Conservation (phyloP, 805 yeast genomes). For the Grigorovia humatica region DNA sequence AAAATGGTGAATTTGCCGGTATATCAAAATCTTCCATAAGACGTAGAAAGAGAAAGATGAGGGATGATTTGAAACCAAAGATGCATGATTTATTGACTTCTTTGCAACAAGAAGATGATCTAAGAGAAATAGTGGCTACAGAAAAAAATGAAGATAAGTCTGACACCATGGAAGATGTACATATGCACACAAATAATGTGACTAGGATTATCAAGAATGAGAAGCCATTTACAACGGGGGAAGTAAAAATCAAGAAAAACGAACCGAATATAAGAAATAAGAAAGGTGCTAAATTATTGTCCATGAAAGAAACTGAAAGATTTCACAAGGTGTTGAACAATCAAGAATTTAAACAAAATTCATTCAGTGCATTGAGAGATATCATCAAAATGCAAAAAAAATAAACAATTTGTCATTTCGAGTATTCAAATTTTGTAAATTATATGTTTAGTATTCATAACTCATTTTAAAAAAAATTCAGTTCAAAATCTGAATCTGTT, state of each 20-base stretch:
- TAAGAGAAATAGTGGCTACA: constrained; percentile 8
- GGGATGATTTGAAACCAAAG: constrained; percentile 56
- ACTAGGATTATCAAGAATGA: constrained; percentile 5
- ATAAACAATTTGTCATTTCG: background rate
- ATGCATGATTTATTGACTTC: constrained; percentile 52
- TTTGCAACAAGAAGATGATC: constrained; percentile 31
- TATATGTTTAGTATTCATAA: background rate
- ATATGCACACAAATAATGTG: background rate
- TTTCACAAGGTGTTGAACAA: constrained; percentile 51
- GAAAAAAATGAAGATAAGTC: constrained; percentile 9
- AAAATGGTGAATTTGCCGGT: constrained; percentile 30
- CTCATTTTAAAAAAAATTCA: no score
- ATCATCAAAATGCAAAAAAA: constrained; percentile 36
- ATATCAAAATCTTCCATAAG: constrained; percentile 58
- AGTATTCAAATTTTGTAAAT: background rate
- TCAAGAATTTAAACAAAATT: constrained; percentile 43
- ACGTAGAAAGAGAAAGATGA: constrained; percentile 51
- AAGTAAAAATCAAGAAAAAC: constrained; percentile 27
- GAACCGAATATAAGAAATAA: constrained; percentile 47
- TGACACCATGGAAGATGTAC: background rate
- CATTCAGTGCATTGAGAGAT: constrained; percentile 55
- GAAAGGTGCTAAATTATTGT: constrained; percentile 43
- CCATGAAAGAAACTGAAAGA: constrained; percentile 45
- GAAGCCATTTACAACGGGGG: constrained; percentile 10
- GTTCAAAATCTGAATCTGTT: no score